Conservation (phyloP, 306 rosid genomes). For the Vigna angularis region DNA sequence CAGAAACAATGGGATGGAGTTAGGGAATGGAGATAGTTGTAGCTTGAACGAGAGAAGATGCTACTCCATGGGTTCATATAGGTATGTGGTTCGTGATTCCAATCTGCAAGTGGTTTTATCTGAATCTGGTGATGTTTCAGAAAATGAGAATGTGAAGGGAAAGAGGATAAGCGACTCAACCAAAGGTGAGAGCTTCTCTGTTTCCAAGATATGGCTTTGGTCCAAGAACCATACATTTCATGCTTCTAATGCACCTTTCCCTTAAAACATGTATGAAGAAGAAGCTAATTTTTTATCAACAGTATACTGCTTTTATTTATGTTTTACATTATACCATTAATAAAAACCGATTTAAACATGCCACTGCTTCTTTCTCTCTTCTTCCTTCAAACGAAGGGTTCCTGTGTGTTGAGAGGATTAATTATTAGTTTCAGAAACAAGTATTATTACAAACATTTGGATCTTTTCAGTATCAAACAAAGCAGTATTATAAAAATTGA, state of each 20-base stretch:
- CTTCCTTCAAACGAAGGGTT: no score
- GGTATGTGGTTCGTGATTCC: conserved; percentile 72
- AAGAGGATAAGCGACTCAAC: conserved; percentile 61
- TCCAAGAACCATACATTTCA: conserved; percentile 60
- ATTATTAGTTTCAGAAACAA: no score
- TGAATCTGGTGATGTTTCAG: conserved; percentile 23
- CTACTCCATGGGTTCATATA: conserved; percentile 89
- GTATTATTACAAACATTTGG: no score
- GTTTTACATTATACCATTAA: no score
- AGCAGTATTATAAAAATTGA: no score
- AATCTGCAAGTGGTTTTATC: conserved; percentile 64
- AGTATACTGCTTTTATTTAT: no score
- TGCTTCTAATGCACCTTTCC: conserved; percentile 47
- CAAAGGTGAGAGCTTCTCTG: conserved; percentile 87
- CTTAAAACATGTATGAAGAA: conserved; percentile 33
- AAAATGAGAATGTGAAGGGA: conserved; percentile 56
- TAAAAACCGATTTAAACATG: no score
- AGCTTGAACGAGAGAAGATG: conserved; percentile 79
- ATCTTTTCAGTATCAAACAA: no score
- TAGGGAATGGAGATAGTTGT: conserved; percentile 44
- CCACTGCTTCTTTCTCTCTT: no score
- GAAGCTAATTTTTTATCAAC: no score
- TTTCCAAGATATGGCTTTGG: conserved; percentile 97
- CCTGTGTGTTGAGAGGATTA: no score
- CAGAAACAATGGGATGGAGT: conserved; percentile 48